phyloP scores from a whole-genome alignment of 257 asterid genomes.

The Phtheirospermum japonicum region DNA sequence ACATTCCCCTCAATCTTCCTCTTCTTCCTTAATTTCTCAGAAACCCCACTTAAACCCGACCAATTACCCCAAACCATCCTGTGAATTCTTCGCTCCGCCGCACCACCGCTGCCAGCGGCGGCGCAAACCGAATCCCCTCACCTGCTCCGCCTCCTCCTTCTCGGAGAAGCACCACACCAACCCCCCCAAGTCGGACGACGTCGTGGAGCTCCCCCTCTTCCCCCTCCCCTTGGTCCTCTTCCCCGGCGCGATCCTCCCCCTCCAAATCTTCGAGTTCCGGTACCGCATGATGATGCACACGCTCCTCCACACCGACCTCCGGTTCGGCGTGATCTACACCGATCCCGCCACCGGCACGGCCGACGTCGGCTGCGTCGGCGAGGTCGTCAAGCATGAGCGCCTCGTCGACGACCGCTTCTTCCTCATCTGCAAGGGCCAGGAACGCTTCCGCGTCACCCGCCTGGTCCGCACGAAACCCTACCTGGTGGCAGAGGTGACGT shows the following conservation, averaged over 20 bases:
- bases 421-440: slow-evolving; percentile 92
- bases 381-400: slow-evolving; percentile 86
- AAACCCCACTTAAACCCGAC: neutral
- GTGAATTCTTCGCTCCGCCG: slow-evolving; percentile 26
- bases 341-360: slow-evolving; percentile 81
- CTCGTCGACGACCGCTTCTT: slow-evolving; percentile 91
- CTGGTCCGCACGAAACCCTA: slow-evolving; percentile 83
- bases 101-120: slow-evolving; percentile 44
- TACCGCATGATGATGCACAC: slow-evolving; percentile 99
- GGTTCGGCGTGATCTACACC: slow-evolving; percentile 92
- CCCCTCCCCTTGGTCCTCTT: slow-evolving; percentile 93
- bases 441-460: slow-evolving; percentile 77
- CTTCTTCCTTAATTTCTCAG: neutral
- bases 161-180: slow-evolving; percentile 74
- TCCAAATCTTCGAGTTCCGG: slow-evolving; percentile 93
- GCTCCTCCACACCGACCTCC: slow-evolving; percentile 90
- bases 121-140: slow-evolving; percentile 38
- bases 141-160: slow-evolving; percentile 87
- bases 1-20: slow-evolving; percentile 52
- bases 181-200: slow-evolving; percentile 63
- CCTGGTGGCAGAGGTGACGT: slow-evolving; percentile 80
- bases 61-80: neutral
- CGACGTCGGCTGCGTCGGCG: slow-evolving; percentile 96
- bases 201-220: slow-evolving; percentile 87
- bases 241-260: slow-evolving; percentile 88